phyloP scores from a whole-genome alignment of 164 flowering plant genomes.

The Santalum album region DNA sequence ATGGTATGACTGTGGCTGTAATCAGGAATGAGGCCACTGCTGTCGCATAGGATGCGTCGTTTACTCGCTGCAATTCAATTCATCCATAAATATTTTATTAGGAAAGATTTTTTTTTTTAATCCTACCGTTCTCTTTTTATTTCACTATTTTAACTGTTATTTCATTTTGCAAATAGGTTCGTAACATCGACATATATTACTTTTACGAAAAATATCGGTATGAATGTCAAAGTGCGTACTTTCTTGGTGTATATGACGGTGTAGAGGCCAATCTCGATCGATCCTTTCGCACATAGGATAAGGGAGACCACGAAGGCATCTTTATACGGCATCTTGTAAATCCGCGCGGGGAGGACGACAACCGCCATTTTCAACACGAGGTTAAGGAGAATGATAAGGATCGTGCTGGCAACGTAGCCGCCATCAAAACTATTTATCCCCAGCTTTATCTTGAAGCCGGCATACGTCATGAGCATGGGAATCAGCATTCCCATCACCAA shows the following conservation, averaged over 20 bases:
- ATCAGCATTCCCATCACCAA: background rate
- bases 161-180: too few relatives aligned
- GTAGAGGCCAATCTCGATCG: background rate
- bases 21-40: background rate
- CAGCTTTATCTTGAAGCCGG: background rate
- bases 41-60: background rate
- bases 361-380: background rate
- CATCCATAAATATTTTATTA: too few relatives aligned
- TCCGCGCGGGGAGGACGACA: background rate
- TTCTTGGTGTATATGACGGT: background rate
- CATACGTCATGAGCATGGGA: conserved; percentile 4
- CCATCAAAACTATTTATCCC: background rate
- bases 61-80: background rate
- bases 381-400: background rate
- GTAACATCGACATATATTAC: too few relatives aligned
- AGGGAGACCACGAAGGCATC: background rate
- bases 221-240: background rate
- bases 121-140: too few relatives aligned
- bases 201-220: background rate
- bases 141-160: too few relatives aligned
- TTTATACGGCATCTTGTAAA: background rate
- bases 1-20: background rate
- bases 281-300: background rate
- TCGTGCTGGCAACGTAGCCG: background rate
- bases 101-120: too few relatives aligned